Evolutionary conservation across 83 land plant species (phyloP).

Genomic region (Isoetes engelmannii): DNA sequence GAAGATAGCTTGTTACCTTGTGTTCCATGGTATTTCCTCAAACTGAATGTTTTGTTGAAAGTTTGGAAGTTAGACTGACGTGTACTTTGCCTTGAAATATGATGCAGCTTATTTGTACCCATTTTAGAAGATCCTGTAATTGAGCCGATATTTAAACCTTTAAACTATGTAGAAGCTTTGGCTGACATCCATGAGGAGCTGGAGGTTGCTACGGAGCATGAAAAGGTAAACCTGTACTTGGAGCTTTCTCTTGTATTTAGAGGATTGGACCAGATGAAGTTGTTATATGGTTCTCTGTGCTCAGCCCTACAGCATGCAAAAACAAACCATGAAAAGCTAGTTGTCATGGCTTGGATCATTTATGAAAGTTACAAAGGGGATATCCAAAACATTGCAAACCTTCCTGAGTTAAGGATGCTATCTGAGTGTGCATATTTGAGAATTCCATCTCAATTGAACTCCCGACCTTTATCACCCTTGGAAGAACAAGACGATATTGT

Average conservation of each 20-base stretch:
- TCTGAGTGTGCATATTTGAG: too few species aligned
- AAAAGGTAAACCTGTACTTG: constrained; percentile 52
- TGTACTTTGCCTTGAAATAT: too few species aligned
- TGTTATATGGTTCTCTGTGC: constrained; percentile 63
- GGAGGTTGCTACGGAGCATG: constrained; percentile 44
- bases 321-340: constrained; percentile 62
- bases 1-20: too few species aligned
- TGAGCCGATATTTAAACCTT: constrained; percentile 48
- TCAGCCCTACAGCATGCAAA: constrained; percentile 57
- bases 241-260: constrained; percentile 69
- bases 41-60: too few species aligned
- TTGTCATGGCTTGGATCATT: constrained; percentile 79
- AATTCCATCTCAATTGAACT: too few species aligned
- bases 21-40: too few species aligned
- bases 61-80: too few species aligned
- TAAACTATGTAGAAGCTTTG: constrained; percentile 61
- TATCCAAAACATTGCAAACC: too few species aligned
- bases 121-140: constrained; percentile 62
- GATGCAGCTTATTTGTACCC: neutral
- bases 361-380: constrained; percentile 36
- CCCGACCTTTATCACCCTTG: too few species aligned
- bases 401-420: too few species aligned
- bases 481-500: neutral
- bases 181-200: constrained; percentile 80
- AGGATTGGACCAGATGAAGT: constrained; percentile 72